phyloP scores from a whole-genome alignment of 208 protist genomes.

The Strigomonas culicis region DNA sequence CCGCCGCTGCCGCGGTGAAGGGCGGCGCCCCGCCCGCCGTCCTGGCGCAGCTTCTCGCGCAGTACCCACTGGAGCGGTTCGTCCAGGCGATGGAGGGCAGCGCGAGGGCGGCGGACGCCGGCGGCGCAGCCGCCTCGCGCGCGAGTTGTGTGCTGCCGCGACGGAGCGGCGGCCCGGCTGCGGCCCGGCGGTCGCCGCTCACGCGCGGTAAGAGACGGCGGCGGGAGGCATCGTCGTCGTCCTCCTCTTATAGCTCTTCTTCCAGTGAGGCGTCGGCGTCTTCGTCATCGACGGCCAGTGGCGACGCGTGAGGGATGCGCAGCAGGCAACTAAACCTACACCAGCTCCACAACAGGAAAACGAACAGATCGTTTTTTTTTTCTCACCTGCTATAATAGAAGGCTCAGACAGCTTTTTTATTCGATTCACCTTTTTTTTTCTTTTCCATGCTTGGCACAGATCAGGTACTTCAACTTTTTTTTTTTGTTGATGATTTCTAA shows the following conservation, averaged over 20 bases:
- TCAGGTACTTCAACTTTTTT: background rate
- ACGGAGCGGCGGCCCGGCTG: too few relatives aligned
- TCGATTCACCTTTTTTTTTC: constrained; percentile 10
- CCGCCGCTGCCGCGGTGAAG: background rate
- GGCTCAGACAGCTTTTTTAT: background rate
- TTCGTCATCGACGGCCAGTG: background rate
- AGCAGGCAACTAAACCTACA: background rate
- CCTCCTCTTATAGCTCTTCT: background rate
- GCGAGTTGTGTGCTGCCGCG: too few relatives aligned
- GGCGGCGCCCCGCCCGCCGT: background rate
- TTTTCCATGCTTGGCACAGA: background rate
- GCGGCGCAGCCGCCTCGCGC: too few relatives aligned
- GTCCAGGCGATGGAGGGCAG: too few relatives aligned
- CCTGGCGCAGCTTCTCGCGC: background rate
- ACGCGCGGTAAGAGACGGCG: too few relatives aligned
- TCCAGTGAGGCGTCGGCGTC: background rate
- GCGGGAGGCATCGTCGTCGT: background rate
- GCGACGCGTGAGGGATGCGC: background rate
- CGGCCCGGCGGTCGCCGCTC: too few relatives aligned
- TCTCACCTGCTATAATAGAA: constrained; percentile 1
- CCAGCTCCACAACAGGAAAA: too few relatives aligned
- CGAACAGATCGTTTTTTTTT: constrained; percentile 4
- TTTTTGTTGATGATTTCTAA: constrained; percentile 8
- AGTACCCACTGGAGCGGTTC: too few relatives aligned
- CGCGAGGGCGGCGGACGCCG: too few relatives aligned